Evolutionary conservation across 1,139 yeast species (phyloP).

Genomic region (Spathaspora sp.): DNA sequence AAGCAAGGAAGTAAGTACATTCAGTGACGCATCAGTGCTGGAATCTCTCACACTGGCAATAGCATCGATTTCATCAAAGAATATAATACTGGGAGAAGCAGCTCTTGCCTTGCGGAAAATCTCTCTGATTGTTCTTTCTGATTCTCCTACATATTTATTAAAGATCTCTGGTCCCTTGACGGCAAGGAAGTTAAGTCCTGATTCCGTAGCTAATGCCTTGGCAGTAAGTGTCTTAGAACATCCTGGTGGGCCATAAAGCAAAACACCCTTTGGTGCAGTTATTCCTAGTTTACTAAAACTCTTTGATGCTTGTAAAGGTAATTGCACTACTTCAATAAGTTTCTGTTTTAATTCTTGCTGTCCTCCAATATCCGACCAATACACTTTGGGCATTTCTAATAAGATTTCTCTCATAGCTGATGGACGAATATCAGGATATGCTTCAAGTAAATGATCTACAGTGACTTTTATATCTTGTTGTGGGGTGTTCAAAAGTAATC

Average conservation of each 20-base stretch:
- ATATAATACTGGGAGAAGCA: conserved; percentile 88
- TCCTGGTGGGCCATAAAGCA: conserved; percentile 95
- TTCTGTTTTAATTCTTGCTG: conserved; percentile 79
- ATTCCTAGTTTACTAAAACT: conserved; percentile 78
- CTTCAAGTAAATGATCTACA: conserved; percentile 58
- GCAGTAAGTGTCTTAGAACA: conserved; percentile 94
- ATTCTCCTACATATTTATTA: conserved; percentile 92
- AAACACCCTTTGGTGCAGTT: conserved; percentile 86
- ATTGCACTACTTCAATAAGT: conserved; percentile 83
- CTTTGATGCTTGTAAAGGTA: conserved; percentile 83
- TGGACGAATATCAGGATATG: conserved; percentile 80
- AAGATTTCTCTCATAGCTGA: conserved; percentile 97
- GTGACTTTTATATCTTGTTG: conserved; percentile 31
- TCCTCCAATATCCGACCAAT: conserved; percentile 96
- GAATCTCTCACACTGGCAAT: conserved; percentile 67
- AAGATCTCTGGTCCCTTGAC: conserved; percentile 96
- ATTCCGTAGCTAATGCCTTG: conserved; percentile 91
- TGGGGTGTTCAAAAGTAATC: conserved; percentile 28
- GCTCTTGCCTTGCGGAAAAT: conserved; percentile 89
- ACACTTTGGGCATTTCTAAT: conserved; percentile 89
- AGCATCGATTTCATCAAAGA: conserved; percentile 96
- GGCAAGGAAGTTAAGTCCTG: conserved; percentile 88
- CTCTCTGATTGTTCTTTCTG: conserved; percentile 86
- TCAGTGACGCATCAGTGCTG: conserved; percentile 71
- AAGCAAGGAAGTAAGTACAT: conserved; percentile 83